Evolutionary conservation across 2,329 filamentous ascomycete species (phyloP).

Genomic region (Thelonectria rubi): DNA sequence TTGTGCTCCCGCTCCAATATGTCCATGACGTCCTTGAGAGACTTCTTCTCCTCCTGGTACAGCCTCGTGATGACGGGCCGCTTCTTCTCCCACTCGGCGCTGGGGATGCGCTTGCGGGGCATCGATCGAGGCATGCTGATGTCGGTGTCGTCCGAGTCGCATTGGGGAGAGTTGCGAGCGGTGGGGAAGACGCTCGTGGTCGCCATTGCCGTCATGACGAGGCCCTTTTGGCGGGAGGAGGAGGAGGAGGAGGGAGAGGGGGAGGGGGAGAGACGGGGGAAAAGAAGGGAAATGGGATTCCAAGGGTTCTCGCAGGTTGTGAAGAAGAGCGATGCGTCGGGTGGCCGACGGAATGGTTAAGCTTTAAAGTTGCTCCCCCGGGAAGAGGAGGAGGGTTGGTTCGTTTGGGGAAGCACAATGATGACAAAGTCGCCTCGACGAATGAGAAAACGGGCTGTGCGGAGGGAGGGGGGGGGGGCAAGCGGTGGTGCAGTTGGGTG

Average conservation of each 20-base stretch:
- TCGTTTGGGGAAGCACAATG: background rate
- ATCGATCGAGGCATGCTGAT: conserved; percentile 38
- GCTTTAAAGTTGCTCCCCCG: conserved; percentile 17
- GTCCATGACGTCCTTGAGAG: conserved; percentile 53
- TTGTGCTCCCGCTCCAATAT: conserved; percentile 50
- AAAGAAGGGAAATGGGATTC: no score
- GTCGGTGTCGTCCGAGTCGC: conserved; percentile 44
- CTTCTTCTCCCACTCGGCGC: conserved; percentile 47
- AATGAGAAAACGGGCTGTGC: no score
- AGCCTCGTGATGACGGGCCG: conserved; percentile 49
- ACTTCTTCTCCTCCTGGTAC: conserved; percentile 53
- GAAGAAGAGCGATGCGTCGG: no score
- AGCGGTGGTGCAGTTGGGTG: no score
- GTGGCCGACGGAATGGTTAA: conserved; percentile 4
- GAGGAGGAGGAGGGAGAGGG: background rate
- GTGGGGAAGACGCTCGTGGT: conserved; percentile 33
- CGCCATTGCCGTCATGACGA: conserved; percentile 33
- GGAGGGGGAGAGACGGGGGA: background rate
- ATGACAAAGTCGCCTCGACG: background rate
- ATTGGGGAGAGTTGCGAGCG: conserved; percentile 38
- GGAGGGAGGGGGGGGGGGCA: no score
- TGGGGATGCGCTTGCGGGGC: conserved; percentile 46
- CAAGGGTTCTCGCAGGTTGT: no score
- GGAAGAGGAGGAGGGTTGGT: background rate
- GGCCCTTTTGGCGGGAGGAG: background rate